Evolutionary conservation across 2,329 filamentous ascomycete genomes (phyloP).

Genomic region (Aphanocladium album): DNA sequence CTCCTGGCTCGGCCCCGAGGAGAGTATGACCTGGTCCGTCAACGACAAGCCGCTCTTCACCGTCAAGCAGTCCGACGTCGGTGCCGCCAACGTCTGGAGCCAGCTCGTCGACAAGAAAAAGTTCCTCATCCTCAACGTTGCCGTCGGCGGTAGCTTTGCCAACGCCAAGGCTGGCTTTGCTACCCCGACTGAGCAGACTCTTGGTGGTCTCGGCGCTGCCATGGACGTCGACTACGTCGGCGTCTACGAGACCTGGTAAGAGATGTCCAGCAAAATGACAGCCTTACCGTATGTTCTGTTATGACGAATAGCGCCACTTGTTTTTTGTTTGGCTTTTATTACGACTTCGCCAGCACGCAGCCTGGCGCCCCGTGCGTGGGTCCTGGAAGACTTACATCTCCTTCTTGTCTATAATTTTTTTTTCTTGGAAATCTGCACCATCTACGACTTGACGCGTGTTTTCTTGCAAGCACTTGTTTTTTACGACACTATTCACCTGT

Average conservation of each 20-base stretch:
- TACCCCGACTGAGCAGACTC: constrained; percentile 30
- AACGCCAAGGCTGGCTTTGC: constrained; percentile 26
- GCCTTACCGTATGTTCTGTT: no score
- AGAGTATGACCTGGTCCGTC: constrained; percentile 32
- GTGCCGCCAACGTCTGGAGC: constrained; percentile 25
- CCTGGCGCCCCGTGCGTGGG: no score
- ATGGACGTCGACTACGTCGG: constrained; percentile 38
- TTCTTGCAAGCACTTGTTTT: no score
- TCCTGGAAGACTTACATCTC: no score
- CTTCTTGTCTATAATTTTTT: not conserved
- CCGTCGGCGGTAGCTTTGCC: constrained; percentile 34
- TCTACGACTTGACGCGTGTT: not conserved
- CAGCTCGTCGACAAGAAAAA: constrained; percentile 25
- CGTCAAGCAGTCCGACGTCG: constrained; percentile 24
- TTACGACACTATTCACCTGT: not conserved
- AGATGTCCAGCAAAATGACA: no score
- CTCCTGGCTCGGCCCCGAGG: constrained; percentile 19
- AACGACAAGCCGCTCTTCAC: constrained; percentile 26
- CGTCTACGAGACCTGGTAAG: constrained; percentile 21
- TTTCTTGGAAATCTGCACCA: not conserved
- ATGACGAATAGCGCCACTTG: no score
- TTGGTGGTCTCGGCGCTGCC: constrained; percentile 25
- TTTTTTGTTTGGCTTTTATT: no score
- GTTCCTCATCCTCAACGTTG: constrained; percentile 36
- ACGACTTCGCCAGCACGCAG: no score